phyloP scores from a whole-genome alignment of 768 basidiomycete genomes.

The Kondoa malvinella region DNA sequence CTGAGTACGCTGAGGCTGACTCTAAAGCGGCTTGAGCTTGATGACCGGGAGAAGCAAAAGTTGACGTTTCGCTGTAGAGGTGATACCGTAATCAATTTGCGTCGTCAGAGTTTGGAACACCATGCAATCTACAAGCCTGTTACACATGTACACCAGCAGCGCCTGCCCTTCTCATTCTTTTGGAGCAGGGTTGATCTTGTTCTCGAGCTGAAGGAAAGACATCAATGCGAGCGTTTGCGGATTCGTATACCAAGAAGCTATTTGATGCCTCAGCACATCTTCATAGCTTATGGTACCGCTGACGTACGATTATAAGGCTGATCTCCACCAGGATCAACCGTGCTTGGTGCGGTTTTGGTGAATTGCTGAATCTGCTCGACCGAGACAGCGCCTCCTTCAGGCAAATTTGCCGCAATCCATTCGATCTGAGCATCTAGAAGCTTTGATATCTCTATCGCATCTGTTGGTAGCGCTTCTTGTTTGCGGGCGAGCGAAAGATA shows the following conservation, averaged over 20 bases:
- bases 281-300: constrained; percentile 24
- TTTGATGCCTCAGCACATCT: background rate
- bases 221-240: constrained; percentile 81
- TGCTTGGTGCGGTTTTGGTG: constrained; percentile 39
- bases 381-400: constrained; percentile 29
- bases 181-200: constrained; percentile 45
- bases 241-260: constrained; percentile 65
- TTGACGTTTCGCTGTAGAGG: too few relatives aligned
- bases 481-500: constrained; percentile 44
- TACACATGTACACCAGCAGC: background rate
- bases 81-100: too few relatives aligned
- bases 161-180: background rate
- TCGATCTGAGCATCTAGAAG: constrained; percentile 45
- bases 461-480: constrained; percentile 48
- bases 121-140: too few relatives aligned
- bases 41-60: too few relatives aligned
- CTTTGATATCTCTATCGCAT: constrained; percentile 38
- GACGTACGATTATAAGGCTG: constrained; percentile 34
- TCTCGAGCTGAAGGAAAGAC: constrained; percentile 55
- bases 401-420: constrained; percentile 44
- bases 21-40: too few relatives aligned
- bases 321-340: constrained; percentile 33
- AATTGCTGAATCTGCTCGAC: constrained; percentile 52
- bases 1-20: too few relatives aligned
- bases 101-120: too few relatives aligned